These are phyloP conservation scores for Nicotiana knightiana DNA, from an alignment of 257 asterid species.

Conservation along the genomic window DNA sequence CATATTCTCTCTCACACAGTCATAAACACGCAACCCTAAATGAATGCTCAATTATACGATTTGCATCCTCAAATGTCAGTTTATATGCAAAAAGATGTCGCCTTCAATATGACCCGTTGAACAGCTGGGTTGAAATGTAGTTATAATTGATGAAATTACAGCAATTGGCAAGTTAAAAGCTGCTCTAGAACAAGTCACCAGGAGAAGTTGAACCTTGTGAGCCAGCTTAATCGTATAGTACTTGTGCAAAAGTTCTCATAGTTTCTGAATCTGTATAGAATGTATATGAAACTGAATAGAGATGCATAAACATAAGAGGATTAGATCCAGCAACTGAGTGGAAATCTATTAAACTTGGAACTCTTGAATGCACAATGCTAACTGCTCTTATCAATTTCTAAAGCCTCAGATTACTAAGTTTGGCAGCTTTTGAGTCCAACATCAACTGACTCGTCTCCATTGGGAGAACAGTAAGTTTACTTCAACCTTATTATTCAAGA, in stretches of 20 bases:
- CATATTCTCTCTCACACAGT: no score
- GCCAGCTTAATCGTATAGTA: background rate
- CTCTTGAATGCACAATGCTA: background rate
- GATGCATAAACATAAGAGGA: background rate
- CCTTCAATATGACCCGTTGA: no score
- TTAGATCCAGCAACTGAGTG: background rate
- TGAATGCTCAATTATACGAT: no score
- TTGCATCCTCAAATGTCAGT: no score
- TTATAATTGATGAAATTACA: background rate
- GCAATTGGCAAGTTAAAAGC: background rate
- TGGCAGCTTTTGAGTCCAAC: background rate
- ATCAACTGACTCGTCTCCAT: background rate
- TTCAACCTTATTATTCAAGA: background rate
- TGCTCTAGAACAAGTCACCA: background rate
- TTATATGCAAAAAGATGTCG: no score
- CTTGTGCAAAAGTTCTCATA: background rate
- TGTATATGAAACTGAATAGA: background rate
- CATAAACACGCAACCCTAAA: no score
- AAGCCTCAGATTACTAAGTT: background rate
- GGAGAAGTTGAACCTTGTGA: background rate
- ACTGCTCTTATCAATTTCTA: background rate
- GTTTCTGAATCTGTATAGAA: background rate
- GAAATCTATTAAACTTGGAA: background rate
- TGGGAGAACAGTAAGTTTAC: background rate
- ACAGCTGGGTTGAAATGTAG: background rate